Evolutionary conservation across 78 protist genomes (phyloP).

Genomic region (Dictyostelium discoideum): DNA sequence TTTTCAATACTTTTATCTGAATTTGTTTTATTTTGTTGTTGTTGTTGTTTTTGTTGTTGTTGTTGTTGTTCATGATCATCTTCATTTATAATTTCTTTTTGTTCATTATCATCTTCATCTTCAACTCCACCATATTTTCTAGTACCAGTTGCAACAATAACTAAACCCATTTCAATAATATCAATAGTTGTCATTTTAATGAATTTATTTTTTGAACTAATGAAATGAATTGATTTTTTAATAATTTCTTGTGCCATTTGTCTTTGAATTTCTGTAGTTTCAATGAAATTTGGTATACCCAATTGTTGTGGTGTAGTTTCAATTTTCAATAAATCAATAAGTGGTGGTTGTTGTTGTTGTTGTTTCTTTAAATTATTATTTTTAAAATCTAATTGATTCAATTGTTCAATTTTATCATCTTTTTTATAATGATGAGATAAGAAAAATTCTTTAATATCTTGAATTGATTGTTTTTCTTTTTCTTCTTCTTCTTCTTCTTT

Average conservation of each 20-base stretch:
- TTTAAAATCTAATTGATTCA: not conserved
- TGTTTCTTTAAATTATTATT: not conserved
- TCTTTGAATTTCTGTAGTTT: conserved; percentile 49
- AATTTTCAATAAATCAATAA: not conserved
- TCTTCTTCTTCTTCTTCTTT: not conserved
- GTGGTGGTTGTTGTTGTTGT: not conserved
- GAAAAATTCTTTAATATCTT: conserved; percentile 62
- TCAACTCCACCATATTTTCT: conserved; percentile 66
- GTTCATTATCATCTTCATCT: not conserved
- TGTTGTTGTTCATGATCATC: not conserved
- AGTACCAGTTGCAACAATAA: conserved; percentile 53
- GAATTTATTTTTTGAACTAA: conserved; percentile 18
- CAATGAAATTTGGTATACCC: conserved; percentile 9
- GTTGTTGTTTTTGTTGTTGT: not conserved
- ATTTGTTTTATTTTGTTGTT: not conserved
- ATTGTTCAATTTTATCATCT: not conserved
- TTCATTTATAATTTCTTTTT: not conserved
- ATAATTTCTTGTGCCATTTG: conserved; percentile 17
- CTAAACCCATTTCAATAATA: conserved; percentile 42
- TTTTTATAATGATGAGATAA: conserved; percentile 19
- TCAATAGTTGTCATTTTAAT: conserved; percentile 36
- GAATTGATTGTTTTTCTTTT: conserved; percentile 14
- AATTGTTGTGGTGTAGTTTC: not conserved
- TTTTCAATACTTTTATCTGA: conserved; percentile 8
- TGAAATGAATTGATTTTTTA: conserved; percentile 38